phyloP scores from a whole-genome alignment of 495 filamentous ascomycete genomes.

The Hypoxylon fragiforme region DNA sequence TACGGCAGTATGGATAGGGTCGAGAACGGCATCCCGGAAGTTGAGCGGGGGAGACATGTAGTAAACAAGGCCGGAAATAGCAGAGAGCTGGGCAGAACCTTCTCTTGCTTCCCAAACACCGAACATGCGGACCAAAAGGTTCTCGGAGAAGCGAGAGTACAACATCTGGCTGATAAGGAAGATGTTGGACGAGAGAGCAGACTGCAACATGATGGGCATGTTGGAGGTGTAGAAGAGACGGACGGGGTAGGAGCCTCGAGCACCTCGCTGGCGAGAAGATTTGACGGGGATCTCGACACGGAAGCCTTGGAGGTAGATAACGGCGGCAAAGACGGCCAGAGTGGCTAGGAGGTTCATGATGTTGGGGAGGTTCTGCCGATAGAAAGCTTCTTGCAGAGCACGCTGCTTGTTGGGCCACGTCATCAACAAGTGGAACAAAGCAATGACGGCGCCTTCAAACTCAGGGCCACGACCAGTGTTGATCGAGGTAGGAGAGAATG shows the following conservation, averaged over 20 bases:
- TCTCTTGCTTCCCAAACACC: conserved; percentile 99
- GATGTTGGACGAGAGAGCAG: conserved; percentile 96
- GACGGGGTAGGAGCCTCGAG: conserved; percentile 82
- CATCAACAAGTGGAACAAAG: conserved; percentile 95
- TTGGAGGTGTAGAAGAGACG: conserved; percentile 86
- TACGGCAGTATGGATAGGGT: conserved; percentile 94
- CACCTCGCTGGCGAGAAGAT: conserved; percentile 97
- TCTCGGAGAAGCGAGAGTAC: conserved; percentile 97
- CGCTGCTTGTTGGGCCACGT: conserved; percentile 99
- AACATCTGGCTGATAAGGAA: conserved; percentile 99
- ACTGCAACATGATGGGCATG: conserved; percentile 99
- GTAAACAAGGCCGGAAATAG: conserved; percentile 90
- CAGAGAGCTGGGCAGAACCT: conserved; percentile 92
- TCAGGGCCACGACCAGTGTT: conserved; percentile 99
- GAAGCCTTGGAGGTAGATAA: conserved; percentile 99
- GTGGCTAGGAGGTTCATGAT: conserved; percentile 98
- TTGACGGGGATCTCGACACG: conserved; percentile 99
- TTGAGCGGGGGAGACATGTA: conserved; percentile 99
- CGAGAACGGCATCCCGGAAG: conserved; percentile 93
- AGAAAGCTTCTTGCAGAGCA: conserved; percentile 96
- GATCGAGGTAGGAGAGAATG: conserved; percentile 98
- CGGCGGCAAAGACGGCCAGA: conserved; percentile 88
- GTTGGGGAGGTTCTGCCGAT: conserved; percentile 98
- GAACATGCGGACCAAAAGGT: conserved; percentile 93
- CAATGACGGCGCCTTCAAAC: conserved; percentile 98